Base-by-base conservation (phyloP, 129 eudicot species). In the Rutidosis leptorrhynchoides region DNA sequence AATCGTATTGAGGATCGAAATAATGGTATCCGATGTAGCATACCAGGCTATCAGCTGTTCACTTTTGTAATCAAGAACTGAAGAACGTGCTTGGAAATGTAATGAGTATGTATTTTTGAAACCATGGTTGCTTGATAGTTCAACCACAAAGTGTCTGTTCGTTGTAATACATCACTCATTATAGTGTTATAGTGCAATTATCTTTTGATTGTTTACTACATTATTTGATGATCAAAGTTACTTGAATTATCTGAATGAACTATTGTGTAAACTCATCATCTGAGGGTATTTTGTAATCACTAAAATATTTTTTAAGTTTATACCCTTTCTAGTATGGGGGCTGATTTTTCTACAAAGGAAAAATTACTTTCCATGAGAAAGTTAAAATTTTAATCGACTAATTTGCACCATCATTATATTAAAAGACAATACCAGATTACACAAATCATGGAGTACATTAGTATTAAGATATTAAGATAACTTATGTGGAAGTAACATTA, bases 1-100 rank as follows among this genome's bases (percentile, higher is more conserved):
- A 42, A 40, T 16, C 65, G 64, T 65, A 37, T 56, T 26, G 53
- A 69, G 55, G 37, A 56, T 56, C 7, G 3, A 46, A 14, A 58
- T 69, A 26, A 7, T 68, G 73, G 55, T 35, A 29, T 67, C 3
- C 14, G 29, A 66, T 24, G 26, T 3, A 20, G 19, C 20, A 6
- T 17, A 19, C 20, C 9, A 14, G 9, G 4, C 27, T 17, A 19
- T 33, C 9, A 14, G 9, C 10, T 58, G 9, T 61, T 35, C 55
- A 42, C 11, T 6, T 16, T 59, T 17, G 49, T 5, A 17, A 49
- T n/a, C 55, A 6, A 49, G 21, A 49, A n/a, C 4, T n/a, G 23
- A 6, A 49, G 21, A 49, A n/a, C 4, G 21, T 58, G 37, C 27
- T 16, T 58, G 23, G 15, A 58, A n/a, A 26, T 7, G 62, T 27